phyloP scores from a whole-genome alignment of 2,329 filamentous ascomycete genomes.

The Cephalotrichum gorgonifer region DNA sequence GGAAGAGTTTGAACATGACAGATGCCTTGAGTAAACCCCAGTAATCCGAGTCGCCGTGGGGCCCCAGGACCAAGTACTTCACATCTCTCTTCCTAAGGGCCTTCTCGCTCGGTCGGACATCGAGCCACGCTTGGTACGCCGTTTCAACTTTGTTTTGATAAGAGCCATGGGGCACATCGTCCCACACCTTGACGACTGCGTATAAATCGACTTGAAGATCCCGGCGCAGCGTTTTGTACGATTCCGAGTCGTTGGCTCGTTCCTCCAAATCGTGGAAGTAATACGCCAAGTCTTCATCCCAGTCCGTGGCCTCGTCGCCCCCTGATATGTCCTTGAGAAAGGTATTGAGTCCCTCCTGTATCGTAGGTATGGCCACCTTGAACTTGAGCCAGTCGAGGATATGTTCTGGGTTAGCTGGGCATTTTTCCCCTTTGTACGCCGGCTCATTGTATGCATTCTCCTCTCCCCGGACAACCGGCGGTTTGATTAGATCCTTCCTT shows the following conservation, averaged over 20 bases:
- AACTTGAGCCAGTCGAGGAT: slow-evolving; percentile 57
- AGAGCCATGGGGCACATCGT: slow-evolving; percentile 9
- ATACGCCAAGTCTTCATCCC: slow-evolving; percentile 24
- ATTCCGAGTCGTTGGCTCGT: slow-evolving; percentile 14
- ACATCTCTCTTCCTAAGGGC: slow-evolving; percentile 15
- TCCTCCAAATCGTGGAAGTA: slow-evolving; percentile 23
- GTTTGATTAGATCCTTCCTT: neutral
- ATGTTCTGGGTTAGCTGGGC: slow-evolving; percentile 20
- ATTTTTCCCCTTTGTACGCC: slow-evolving; percentile 29
- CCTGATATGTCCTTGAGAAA: slow-evolving; percentile 16
- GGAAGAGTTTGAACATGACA: slow-evolving; percentile 25
- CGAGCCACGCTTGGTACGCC: slow-evolving; percentile 29
- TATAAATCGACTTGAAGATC: slow-evolving; percentile 23
- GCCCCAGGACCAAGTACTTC: slow-evolving; percentile 15
- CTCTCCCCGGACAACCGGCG: slow-evolving; percentile 7
- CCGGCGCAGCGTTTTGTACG: slow-evolving; percentile 19
- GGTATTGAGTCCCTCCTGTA: slow-evolving; percentile 23
- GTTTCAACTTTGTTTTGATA: slow-evolving; percentile 14
- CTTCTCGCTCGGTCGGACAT: slow-evolving; percentile 24
- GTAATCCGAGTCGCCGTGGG: slow-evolving; percentile 12
- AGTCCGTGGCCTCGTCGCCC: slow-evolving; percentile 13
- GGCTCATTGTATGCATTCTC: slow-evolving; percentile 37
- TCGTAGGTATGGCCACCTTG: slow-evolving; percentile 30
- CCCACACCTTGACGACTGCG: slow-evolving; percentile 21
- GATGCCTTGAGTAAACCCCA: slow-evolving; percentile 44